Base-by-base conservation (phyloP, 352 stramenopile species). In the Phytophthora ohioensis region DNA sequence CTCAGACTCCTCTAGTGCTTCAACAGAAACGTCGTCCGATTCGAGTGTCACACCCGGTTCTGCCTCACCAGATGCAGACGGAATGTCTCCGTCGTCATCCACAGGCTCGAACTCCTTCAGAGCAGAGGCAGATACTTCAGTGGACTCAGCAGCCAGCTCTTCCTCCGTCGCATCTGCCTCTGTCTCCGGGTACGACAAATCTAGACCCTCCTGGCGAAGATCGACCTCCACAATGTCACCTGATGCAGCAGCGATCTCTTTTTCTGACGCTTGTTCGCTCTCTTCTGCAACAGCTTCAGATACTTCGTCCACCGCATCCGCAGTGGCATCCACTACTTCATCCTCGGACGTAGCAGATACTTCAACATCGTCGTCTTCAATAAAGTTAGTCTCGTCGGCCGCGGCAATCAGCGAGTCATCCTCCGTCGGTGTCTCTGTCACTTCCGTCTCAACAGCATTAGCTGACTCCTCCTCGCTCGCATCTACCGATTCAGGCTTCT, bases 61-160 rank as follows among this genome's bases (percentile, higher is more conserved):
- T 15, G 2, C 38, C 8, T 59, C 55, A 11, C 4, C n/a, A 48
- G 12, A 49, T 48, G 11, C 31, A 61, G 39, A 42, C 34, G 5
- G 17, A 7, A 54, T 17, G 17, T 56, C 60, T 34, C 46, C 48
- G 27, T 32, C 48, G 34, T 30, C 17, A 35, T 15, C 27, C 13
- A 35, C 5, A 43, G 32, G 15, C n/a, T 73, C 38, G 30, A 39
- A 34, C 5, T 61, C 41, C 21, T 61, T 60, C 12, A 42, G 11
- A 36, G 3, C 15, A 34, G 13, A 21, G 2, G 46, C 41, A 13
- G 11, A 43, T 8, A 47, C 52, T 13, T 60, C 36, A 34, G 5
- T 21, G 15, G 36, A 30, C 34, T 46, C 48, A 48, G 69, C 78
- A 32, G 80, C 76, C 0, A 71, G 78, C 7, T 81, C 36, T 49